Percentiles rank a stretch among this genome's conserved stretches.
phyloP scores from a whole-genome alignment of 352 stramenopile species.

The Phytophthora chlamydospora region DNA sequence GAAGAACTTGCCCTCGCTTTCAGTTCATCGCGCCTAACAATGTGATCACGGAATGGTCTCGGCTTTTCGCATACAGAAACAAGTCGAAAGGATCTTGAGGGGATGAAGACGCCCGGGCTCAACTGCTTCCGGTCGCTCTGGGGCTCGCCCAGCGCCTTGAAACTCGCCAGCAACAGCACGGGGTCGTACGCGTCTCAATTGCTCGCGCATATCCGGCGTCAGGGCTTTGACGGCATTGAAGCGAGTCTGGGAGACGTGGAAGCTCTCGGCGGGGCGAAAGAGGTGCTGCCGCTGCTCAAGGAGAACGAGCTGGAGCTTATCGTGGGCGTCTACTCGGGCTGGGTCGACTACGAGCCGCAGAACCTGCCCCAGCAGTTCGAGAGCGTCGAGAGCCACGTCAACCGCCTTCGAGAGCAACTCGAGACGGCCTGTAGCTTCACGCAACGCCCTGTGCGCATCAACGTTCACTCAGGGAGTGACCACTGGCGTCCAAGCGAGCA shows the following conservation, averaged over 20 bases:
- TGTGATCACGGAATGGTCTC: neutral
- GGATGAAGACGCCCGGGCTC: conserved; percentile 20
- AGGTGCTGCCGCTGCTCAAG: conserved; percentile 47
- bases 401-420: conserved; percentile 49
- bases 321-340: conserved; percentile 73
- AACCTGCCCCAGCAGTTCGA: conserved; percentile 66
- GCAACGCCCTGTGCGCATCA: conserved; percentile 49
- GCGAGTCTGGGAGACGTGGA: conserved; percentile 69
- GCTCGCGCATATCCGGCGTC: conserved; percentile 42
- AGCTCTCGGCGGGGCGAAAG: conserved; percentile 44
- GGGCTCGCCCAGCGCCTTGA: conserved; percentile 46
- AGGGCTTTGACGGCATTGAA: conserved; percentile 75
- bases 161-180: conserved; percentile 28
- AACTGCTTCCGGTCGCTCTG: conserved; percentile 67
- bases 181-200: conserved; percentile 41
- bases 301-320: conserved; percentile 66
- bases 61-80: conserved; percentile 8
- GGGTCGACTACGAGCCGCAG: conserved; percentile 70
- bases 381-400: conserved; percentile 43
- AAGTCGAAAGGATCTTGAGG: conserved; percentile 22
- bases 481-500: conserved; percentile 56
- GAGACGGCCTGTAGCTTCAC: conserved; percentile 33
- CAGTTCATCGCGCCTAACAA: too few relatives aligned
- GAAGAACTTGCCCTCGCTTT: neutral
- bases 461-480: conserved; percentile 68